These are phyloP conservation scores for Erigeron philadelphicus DNA, from an alignment of 140 eudicot genomes.

Conservation along the genomic window DNA sequence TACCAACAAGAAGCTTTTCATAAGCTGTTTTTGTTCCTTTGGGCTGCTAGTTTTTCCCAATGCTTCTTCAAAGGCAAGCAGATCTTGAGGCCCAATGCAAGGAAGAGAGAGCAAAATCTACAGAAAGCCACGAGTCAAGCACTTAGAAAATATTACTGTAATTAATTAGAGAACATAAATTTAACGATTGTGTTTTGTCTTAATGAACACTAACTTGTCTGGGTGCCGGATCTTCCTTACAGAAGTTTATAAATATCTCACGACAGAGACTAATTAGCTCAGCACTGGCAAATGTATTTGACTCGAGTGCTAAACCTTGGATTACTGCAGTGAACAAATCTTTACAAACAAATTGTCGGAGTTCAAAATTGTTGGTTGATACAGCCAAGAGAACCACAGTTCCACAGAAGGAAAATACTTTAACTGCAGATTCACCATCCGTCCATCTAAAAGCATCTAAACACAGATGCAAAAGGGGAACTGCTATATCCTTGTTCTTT, in stretches of 20 bases:
- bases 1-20: slow-evolving; percentile 68
- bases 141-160: slow-evolving; percentile 3
- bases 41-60: slow-evolving; percentile 76
- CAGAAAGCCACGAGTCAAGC: slow-evolving; percentile 3
- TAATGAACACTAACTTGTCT: slow-evolving; percentile 58
- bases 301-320: slow-evolving; percentile 71
- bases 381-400: slow-evolving; percentile 55
- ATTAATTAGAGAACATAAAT: neutral
- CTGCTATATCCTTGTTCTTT: slow-evolving; percentile 58
- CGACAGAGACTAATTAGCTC: slow-evolving; percentile 72
- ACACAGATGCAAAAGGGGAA: slow-evolving; percentile 63
- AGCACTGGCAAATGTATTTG: slow-evolving; percentile 61
- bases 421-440: slow-evolving; percentile 63
- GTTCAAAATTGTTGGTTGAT: slow-evolving; percentile 54
- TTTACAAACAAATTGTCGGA: slow-evolving; percentile 68
- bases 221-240: slow-evolving; percentile 64
- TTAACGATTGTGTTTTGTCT: neutral
- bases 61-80: slow-evolving; percentile 87
- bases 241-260: slow-evolving; percentile 66
- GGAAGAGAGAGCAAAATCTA: slow-evolving; percentile 93
- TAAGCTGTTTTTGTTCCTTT: slow-evolving; percentile 89
- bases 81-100: slow-evolving; percentile 60
- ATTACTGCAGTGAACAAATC: slow-evolving; percentile 75
- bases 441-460: slow-evolving; percentile 84
- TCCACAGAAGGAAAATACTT: slow-evolving; percentile 70